Base-by-base conservation (phyloP, 495 filamentous ascomycete genomes). In the Penicillium longicatenatum region DNA sequence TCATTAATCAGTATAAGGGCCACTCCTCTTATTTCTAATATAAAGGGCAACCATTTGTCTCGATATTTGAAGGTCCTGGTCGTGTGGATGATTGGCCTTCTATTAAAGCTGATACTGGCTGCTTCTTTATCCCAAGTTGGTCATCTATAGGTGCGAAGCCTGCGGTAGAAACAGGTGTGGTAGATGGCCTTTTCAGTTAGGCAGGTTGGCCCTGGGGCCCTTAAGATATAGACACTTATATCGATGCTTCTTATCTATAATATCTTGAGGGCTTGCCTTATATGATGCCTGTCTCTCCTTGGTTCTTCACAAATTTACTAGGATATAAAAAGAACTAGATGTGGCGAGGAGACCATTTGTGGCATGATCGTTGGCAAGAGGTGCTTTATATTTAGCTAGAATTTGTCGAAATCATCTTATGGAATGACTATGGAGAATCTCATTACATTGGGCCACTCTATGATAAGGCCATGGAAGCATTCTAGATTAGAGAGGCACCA, bases 271-370 rank as follows among this genome's bases (percentile, higher is more conserved):
- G 77, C 1, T 89, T 89, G 69, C 75, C 84, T 6, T 92, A 86
- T 71, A 91, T 92, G 88, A 90, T 91, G 88, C 82, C 83, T 17
- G 84, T 90, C 16, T 86, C 86, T 16, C 89, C 89, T 3, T 90
- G 86, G 83, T 91, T 92, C 70, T 92, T 88, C 60, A 80, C 77
- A 64, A 86, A 88, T 50, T 74, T 91, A 16, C 85, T 88, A 0
- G 79, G 83, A 33, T 89, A 81, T 66, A 73, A 74, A 57, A 92
- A 92, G 66, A 89, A 90, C 62, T 91, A 88, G 89, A 79, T 89
- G 30, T 90, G 83, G 69, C 81, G 82, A 1, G 83, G 85, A 31
- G 89, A 92, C 56, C 81, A 84, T 35, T 74, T 91, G 2, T 92
- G 89, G 89, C 82, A 83, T 49, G 79, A 86, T 54, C 83, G 90